Evolutionary conservation across 768 basidiomycete species (phyloP).

Genomic region (Russula virescens): DNA sequence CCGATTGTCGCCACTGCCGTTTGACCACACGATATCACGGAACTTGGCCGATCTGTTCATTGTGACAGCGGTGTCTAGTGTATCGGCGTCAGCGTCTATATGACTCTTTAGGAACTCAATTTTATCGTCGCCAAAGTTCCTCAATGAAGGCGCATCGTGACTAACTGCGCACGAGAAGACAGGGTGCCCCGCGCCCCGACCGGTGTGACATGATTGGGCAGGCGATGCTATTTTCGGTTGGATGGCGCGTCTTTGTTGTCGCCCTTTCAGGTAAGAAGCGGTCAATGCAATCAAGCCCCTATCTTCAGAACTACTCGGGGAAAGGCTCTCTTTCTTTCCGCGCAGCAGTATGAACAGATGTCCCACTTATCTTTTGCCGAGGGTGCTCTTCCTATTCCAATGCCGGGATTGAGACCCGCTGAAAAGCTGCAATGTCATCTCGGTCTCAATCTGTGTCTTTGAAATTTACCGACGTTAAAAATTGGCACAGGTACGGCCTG

Average conservation of each 20-base stretch:
- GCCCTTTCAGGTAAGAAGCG: constrained; percentile 18
- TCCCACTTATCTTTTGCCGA: constrained; percentile 2
- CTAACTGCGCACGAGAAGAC: constrained; percentile 9
- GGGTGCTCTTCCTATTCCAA: neutral
- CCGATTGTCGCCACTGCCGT: neutral
- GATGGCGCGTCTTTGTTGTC: constrained; percentile 7
- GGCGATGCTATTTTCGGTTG: constrained; percentile 10
- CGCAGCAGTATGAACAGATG: neutral
- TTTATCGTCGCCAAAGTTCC: neutral
- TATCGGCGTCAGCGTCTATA: neutral
- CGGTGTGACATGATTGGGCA: neutral
- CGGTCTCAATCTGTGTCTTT: neutral
- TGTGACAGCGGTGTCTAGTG: constrained; percentile 2
- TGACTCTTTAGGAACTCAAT: neutral
- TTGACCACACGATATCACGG: neutral
- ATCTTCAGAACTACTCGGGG: constrained; percentile 14
- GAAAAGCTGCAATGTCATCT: neutral
- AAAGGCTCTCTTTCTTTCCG: constrained; percentile 2
- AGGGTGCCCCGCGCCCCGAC: neutral
- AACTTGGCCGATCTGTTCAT: neutral
- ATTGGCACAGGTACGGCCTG: neutral
- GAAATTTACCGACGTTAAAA: neutral
- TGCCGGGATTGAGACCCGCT: neutral
- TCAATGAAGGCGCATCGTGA: neutral
- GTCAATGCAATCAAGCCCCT: constrained; percentile 21